These are phyloP conservation scores for Crotalaria pallida DNA, from an alignment of 306 rosid species.

Conservation along the genomic window DNA sequence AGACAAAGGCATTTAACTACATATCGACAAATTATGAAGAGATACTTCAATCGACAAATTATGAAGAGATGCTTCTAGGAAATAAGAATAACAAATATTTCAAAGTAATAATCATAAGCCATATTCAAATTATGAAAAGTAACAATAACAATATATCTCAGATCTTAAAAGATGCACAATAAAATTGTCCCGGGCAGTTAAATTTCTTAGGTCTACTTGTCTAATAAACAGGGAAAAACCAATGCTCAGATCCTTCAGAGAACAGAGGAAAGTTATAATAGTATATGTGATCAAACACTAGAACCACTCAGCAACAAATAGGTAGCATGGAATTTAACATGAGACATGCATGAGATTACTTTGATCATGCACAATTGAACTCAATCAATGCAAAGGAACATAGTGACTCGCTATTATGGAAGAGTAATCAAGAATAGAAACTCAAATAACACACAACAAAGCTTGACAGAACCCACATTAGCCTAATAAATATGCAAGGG, in stretches of 20 bases:
- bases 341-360: neutral
- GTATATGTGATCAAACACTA: neutral
- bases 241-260: neutral
- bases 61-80: neutral
- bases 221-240: neutral
- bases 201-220: neutral
- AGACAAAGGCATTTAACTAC: neutral
- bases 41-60: neutral
- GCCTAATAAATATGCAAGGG: neutral
- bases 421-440: neutral
- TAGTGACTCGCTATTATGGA: neutral
- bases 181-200: neutral
- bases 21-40: neutral
- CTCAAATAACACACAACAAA: neutral
- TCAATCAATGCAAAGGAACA: neutral
- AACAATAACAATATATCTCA: neutral
- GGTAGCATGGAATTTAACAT: neutral
- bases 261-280: neutral
- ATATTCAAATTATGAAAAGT: neutral
- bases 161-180: neutral
- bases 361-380: neutral
- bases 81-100: conserved; percentile 1
- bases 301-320: neutral
- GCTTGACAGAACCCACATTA: neutral
- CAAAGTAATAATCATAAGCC: neutral